phyloP scores from a whole-genome alignment of 768 basidiomycete genomes.

The Botryobasidium botryosum region DNA sequence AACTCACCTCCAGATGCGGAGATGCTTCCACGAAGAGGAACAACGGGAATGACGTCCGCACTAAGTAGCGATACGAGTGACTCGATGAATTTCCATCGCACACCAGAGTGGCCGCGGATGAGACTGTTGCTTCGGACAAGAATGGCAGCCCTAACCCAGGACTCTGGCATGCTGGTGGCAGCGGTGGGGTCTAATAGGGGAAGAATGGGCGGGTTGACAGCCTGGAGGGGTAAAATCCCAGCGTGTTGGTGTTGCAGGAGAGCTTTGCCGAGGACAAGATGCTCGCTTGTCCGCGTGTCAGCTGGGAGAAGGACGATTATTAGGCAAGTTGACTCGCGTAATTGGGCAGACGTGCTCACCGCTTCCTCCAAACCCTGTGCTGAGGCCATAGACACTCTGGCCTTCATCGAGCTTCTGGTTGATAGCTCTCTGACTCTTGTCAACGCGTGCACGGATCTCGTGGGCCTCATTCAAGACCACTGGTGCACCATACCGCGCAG shows the following conservation, averaged over 20 bases:
- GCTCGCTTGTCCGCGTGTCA: constrained; percentile 63
- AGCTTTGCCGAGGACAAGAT: constrained; percentile 57
- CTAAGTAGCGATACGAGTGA: constrained; percentile 58
- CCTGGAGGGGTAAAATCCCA: constrained; percentile 34
- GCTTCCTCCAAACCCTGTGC: constrained; percentile 78
- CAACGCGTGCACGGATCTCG: constrained; percentile 33
- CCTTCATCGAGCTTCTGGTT: constrained; percentile 47
- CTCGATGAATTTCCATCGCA: constrained; percentile 64
- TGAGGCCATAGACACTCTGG: constrained; percentile 67
- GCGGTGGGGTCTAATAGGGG: constrained; percentile 53
- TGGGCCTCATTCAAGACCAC: constrained; percentile 35
- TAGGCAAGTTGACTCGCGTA: too few relatives aligned
- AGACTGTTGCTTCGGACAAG: constrained; percentile 79
- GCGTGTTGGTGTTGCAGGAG: constrained; percentile 72
- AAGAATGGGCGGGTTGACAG: constrained; percentile 34
- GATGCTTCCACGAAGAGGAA: constrained; percentile 71
- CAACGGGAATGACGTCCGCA: constrained; percentile 47
- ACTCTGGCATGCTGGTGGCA: constrained; percentile 61
- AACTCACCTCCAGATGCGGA: constrained; percentile 48
- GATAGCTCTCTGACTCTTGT: constrained; percentile 40
- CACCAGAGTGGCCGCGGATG: constrained; percentile 74
- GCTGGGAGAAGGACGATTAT: constrained; percentile 26
- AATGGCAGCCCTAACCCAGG: constrained; percentile 81
- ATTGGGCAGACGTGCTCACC: too few relatives aligned
- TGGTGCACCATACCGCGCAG: constrained; percentile 42